Conservation (phyloP, 768 basidiomycete genomes). For the Lactarius indigo region DNA sequence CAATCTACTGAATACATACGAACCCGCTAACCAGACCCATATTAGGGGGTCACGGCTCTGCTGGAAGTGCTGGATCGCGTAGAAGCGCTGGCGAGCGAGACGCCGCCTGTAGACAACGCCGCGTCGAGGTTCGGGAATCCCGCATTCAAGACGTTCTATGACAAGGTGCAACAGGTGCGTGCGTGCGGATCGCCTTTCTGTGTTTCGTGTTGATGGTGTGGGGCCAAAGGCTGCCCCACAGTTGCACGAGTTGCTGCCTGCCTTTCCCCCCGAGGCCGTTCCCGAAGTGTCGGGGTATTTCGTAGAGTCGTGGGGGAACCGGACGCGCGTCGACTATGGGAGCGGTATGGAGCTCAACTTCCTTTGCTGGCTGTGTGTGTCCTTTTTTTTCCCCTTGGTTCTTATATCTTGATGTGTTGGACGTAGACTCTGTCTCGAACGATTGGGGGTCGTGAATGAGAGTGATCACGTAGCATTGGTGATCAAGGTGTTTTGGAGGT, state of each 20-base stretch:
- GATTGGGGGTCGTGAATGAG: conserved; percentile 57
- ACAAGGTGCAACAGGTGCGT: conserved; percentile 66
- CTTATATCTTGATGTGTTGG: not conserved
- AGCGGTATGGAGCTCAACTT: conserved; percentile 99
- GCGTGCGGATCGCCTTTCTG: not conserved
- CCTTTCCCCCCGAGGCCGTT: conserved; percentile 53
- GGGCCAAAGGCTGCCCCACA: conserved; percentile 13
- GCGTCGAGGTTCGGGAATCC: conserved; percentile 96
- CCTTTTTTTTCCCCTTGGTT: not conserved
- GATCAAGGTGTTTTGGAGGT: conserved; percentile 87
- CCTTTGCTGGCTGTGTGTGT: conserved; percentile 85
- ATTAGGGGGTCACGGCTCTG: conserved; percentile 62
- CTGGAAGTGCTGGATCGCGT: conserved; percentile 63
- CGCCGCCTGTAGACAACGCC: conserved; percentile 85
- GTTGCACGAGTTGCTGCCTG: conserved; percentile 57
- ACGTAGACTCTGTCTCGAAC: conserved; percentile 73
- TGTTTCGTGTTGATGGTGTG: not conserved
- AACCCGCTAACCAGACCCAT: not conserved
- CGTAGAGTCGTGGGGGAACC: conserved; percentile 85
- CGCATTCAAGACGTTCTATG: conserved; percentile 90
- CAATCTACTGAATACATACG: not conserved
- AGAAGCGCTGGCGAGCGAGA: conserved; percentile 59
- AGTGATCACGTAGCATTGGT: conserved; percentile 76
- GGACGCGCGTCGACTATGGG: conserved; percentile 94
- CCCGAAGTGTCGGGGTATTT: conserved; percentile 80